phyloP scores from a whole-genome alignment of 1,139 yeast species.

The Saccharomyces pastorianus region DNA sequence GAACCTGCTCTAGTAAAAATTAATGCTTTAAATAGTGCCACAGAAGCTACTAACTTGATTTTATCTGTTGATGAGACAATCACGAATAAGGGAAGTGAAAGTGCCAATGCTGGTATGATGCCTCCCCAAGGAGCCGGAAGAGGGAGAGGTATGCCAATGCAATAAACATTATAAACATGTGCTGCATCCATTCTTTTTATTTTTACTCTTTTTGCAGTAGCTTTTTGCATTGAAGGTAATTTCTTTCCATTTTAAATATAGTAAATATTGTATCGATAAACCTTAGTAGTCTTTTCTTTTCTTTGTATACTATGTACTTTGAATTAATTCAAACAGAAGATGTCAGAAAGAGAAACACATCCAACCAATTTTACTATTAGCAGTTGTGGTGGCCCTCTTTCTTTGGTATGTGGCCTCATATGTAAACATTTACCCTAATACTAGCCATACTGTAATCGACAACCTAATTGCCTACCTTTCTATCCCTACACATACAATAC shows the following conservation, averaged over 20 bases:
- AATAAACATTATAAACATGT: constrained; percentile 7
- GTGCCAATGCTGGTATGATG: constrained; percentile 45
- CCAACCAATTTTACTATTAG: no score
- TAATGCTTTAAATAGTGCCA: constrained; percentile 90
- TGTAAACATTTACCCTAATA: no score
- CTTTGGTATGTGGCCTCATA: no score
- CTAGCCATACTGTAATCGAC: neutral
- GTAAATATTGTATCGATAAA: neutral
- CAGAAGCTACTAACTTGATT: constrained; percentile 93
- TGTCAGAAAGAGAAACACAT: no score
- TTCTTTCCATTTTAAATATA: constrained; percentile 58
- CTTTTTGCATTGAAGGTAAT: constrained; percentile 59
- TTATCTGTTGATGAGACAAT: constrained; percentile 94
- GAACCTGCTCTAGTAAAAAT: constrained; percentile 93
- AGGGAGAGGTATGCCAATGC: constrained; percentile 56
- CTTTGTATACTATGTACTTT: neutral
- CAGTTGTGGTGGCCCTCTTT: no score
- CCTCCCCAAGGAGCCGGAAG: constrained; percentile 44
- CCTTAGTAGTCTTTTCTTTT: neutral
- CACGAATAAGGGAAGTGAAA: constrained; percentile 61
- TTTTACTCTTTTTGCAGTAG: constrained; percentile 40
- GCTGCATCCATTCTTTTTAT: constrained; percentile 40
- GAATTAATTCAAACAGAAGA: neutral
- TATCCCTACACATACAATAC: neutral
- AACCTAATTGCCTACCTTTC: neutral